phyloP scores from a whole-genome alignment of 2,329 filamentous ascomycete species.

The Colletotrichum australisinense region DNA sequence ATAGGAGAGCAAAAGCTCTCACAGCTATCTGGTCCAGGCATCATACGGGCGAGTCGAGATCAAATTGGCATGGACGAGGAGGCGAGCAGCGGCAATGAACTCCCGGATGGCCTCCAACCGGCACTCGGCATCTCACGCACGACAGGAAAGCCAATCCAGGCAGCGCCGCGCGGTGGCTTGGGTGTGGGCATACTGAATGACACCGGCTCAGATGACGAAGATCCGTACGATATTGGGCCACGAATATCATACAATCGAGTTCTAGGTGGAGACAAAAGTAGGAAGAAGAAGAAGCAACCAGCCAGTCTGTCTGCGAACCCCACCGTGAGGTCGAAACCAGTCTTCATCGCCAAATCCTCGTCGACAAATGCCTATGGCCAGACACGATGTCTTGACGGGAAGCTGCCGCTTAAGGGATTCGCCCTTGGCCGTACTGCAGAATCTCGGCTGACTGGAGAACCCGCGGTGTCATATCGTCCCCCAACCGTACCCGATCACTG shows the following conservation, averaged over 20 bases:
- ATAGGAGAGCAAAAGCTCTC: slow-evolving; percentile 66
- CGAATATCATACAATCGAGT: slow-evolving; percentile 87
- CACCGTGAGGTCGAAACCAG: slow-evolving; percentile 72
- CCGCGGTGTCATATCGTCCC: slow-evolving; percentile 66
- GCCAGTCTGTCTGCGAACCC: slow-evolving; percentile 68
- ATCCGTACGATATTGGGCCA: slow-evolving; percentile 92
- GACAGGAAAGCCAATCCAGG: slow-evolving; percentile 56
- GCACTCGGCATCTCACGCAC: slow-evolving; percentile 41
- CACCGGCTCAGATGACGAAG: slow-evolving; percentile 93
- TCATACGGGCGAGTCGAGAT: background rate
- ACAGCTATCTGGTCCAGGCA: background rate
- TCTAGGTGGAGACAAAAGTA: slow-evolving; percentile 85
- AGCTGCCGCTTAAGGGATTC: slow-evolving; percentile 84
- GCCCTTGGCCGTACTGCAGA: slow-evolving; percentile 70
- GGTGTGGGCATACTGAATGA: slow-evolving; percentile 93
- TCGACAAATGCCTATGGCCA: slow-evolving; percentile 42
- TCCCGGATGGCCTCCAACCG: background rate
- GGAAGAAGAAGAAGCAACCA: slow-evolving; percentile 69
- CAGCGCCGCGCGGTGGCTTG: slow-evolving; percentile 71
- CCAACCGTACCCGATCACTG: slow-evolving; percentile 79
- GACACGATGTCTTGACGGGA: slow-evolving; percentile 84
- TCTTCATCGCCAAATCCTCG: slow-evolving; percentile 75
- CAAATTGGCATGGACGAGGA: slow-evolving; percentile 31
- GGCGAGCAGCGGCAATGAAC: background rate
- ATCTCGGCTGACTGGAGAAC: slow-evolving; percentile 55